Evolutionary conservation across 2,329 filamentous ascomycete species (phyloP).

Genomic region (Clonostachys chloroleuca): DNA sequence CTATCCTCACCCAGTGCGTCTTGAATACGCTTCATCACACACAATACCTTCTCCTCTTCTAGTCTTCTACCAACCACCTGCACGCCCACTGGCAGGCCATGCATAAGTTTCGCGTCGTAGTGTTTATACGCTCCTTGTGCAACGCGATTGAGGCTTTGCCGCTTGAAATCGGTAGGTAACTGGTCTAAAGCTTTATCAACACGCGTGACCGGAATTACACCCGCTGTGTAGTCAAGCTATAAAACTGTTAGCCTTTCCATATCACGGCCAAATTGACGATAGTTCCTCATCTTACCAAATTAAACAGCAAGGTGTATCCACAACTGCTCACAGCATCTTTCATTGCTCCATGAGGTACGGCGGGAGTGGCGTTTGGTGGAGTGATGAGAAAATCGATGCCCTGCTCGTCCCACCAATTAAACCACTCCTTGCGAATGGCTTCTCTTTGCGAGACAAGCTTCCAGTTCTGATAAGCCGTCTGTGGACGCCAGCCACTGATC

Average conservation of each 20-base stretch:
- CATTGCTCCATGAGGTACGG: slow-evolving; percentile 84
- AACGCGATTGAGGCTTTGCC: slow-evolving; percentile 69
- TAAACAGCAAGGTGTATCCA: slow-evolving; percentile 92
- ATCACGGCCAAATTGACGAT: no score
- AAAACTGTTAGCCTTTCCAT: slow-evolving; percentile 2
- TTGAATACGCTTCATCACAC: slow-evolving; percentile 76
- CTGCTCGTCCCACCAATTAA: slow-evolving; percentile 76
- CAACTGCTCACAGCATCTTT: slow-evolving; percentile 79
- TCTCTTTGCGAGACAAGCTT: slow-evolving; percentile 74
- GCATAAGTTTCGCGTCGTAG: slow-evolving; percentile 80
- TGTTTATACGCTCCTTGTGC: slow-evolving; percentile 80
- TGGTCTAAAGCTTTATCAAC: slow-evolving; percentile 69
- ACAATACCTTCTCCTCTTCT: slow-evolving; percentile 84
- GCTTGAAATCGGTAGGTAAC: slow-evolving; percentile 55
- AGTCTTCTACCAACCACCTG: slow-evolving; percentile 77
- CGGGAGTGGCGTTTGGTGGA: slow-evolving; percentile 86
- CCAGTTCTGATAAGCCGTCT: slow-evolving; percentile 78
- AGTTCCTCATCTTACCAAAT: slow-evolving; percentile 53
- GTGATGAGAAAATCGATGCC: slow-evolving; percentile 75
- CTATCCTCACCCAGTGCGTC: slow-evolving; percentile 59
- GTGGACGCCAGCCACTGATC: slow-evolving; percentile 67
- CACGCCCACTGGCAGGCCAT: slow-evolving; percentile 80
- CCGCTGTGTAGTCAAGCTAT: slow-evolving; percentile 79
- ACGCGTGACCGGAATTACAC: slow-evolving; percentile 80
- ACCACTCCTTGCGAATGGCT: slow-evolving; percentile 72